Evolutionary conservation across 2,329 filamentous ascomycete genomes (phyloP).

Genomic region (Dactylellina leptospora): DNA sequence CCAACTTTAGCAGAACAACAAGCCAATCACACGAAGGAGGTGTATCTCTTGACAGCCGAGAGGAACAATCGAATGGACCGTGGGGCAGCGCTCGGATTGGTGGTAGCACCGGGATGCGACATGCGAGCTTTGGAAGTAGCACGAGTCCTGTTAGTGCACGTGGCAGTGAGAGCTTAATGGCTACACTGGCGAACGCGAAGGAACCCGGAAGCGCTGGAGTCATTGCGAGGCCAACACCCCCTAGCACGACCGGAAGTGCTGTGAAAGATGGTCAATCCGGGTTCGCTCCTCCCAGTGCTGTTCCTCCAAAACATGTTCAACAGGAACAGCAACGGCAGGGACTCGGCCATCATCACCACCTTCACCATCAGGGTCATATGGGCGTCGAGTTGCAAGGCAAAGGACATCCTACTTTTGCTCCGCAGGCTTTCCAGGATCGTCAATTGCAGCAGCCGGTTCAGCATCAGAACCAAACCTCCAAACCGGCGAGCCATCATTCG

Average conservation of each 20-base stretch:
- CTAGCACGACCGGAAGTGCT: slow-evolving; percentile 52
- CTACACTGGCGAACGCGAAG: slow-evolving; percentile 42
- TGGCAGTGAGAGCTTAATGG: slow-evolving; percentile 49
- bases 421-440: slow-evolving; percentile 28
- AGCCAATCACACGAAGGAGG: slow-evolving; percentile 50
- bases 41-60: slow-evolving; percentile 45
- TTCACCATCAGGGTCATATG: slow-evolving; percentile 25
- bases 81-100: slow-evolving; percentile 51
- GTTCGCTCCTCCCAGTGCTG: slow-evolving; percentile 42
- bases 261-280: slow-evolving; percentile 43
- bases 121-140: slow-evolving; percentile 50
- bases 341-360: slow-evolving; percentile 40
- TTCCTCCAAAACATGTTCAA: slow-evolving; percentile 49
- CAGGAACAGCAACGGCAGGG: slow-evolving; percentile 51
- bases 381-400: slow-evolving; percentile 28
- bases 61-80: slow-evolving; percentile 36
- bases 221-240: slow-evolving; percentile 48
- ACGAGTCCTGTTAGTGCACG: slow-evolving; percentile 52
- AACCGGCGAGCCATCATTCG: slow-evolving; percentile 46
- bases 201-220: slow-evolving; percentile 49
- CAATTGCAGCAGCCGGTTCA: slow-evolving; percentile 34
- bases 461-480: slow-evolving; percentile 34
- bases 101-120: slow-evolving; percentile 51
- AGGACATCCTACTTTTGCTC: slow-evolving; percentile 24
- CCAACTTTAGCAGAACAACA: slow-evolving; percentile 40